Evolutionary conservation across 31 red algal species (phyloP), one percentile per base, ranked within the genome.

Genomic region (Endocladia muricata): DNA sequence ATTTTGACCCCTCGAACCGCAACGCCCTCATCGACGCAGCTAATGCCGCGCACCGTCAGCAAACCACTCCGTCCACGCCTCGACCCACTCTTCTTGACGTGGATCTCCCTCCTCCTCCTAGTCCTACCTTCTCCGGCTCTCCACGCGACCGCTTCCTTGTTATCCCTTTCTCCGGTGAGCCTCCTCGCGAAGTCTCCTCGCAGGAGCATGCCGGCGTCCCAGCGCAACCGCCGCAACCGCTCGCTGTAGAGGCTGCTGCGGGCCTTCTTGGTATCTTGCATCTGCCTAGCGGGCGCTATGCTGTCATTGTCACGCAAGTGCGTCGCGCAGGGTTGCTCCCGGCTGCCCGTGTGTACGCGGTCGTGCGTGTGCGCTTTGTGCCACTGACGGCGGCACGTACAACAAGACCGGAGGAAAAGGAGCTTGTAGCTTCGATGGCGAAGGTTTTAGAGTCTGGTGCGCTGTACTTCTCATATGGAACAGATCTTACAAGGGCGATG

Each of bases 391-490:
- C 61, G 32, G 33, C 21, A 4, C 9, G 7, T 8, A 26, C 61
- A 34, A 29, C 21, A 36, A 21, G 26, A 3, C 6, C 6, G 6
- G 39, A 67, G 7, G 94, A 92, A 36, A 70, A 83, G 21, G 94
- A 97, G 28, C 61, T 97, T 54, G 55, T 70, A 9, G 73, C 72
- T 4, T 66, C 77, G 5, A 41, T 89, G 41, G 66, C 82, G 17
- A 97, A 97, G 67, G 49, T 92, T 38, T 74, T 97, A 3, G 94
- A 97, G 65, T 63, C 78, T 29, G 94, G 94, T 61, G 72, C 79
- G 8, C 44, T 97, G 13, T 97, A 87, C 55, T 97, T 83, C 52
- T 84, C 77, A 1, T 37, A 72, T 11, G 73, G 54, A 19, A 55
- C 55, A 2, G 94, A 97, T 70, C 34, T 97, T 29, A 82, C 88